Evolutionary conservation across 352 stramenopile genomes (phyloP).

Genomic region (Globisporangium alternatum): DNA sequence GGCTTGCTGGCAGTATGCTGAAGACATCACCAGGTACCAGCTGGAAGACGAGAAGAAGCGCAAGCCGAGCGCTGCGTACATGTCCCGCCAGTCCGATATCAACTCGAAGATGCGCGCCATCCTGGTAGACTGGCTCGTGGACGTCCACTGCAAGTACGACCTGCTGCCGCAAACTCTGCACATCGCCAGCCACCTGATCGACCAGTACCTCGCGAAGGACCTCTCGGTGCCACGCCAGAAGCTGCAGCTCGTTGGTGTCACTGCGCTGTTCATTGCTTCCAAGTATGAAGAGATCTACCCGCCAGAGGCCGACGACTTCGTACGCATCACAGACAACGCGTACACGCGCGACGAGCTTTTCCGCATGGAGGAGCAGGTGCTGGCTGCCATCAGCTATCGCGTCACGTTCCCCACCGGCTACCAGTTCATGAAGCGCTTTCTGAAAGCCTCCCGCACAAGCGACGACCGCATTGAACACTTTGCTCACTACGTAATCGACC

Average conservation of each 20-base stretch:
- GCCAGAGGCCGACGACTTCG: constrained; percentile 91
- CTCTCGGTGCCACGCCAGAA: constrained; percentile 72
- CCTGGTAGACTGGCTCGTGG: constrained; percentile 99
- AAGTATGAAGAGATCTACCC: constrained; percentile 99
- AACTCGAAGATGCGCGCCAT: constrained; percentile 99
- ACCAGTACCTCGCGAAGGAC: constrained; percentile 75
- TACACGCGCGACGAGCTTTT: constrained; percentile 88
- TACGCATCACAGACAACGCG: constrained; percentile 96
- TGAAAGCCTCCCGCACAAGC: constrained; percentile 73
- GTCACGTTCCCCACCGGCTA: constrained; percentile 84
- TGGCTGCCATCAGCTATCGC: constrained; percentile 67
- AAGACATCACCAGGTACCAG: constrained; percentile 82
- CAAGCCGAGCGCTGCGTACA: constrained; percentile 67
- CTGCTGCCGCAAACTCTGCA: constrained; percentile 78
- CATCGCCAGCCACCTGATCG: constrained; percentile 82
- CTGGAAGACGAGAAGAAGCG: constrained; percentile 64
- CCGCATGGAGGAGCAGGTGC: constrained; percentile 76
- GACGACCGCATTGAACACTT: constrained; percentile 85
- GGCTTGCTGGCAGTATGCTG: constrained; percentile 76
- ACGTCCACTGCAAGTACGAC: constrained; percentile 85
- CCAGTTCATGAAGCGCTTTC: constrained; percentile 86
- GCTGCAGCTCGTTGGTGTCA: constrained; percentile 96
- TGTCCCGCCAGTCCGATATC: constrained; percentile 94
- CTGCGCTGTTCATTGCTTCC: constrained; percentile 94
- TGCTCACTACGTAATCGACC: constrained; percentile 98